Conservation (phyloP, 768 basidiomycete genomes). For the Goffeauzyma gilvescens region DNA sequence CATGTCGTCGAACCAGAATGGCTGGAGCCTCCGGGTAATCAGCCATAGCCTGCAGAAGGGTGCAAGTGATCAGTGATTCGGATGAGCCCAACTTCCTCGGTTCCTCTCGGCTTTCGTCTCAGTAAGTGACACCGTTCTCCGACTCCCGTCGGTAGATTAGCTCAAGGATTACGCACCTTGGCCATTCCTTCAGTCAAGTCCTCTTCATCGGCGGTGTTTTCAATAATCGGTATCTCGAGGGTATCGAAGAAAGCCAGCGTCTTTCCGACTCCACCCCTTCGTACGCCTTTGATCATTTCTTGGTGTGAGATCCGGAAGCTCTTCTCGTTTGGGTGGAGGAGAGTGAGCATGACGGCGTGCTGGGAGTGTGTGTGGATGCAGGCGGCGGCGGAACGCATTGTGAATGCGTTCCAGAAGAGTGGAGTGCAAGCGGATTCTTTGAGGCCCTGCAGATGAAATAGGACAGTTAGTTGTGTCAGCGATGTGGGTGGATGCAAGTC, state of each 20-base stretch:
- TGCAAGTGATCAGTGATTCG: not conserved
- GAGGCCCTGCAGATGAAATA: conserved; percentile 33
- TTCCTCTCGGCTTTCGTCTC: not conserved
- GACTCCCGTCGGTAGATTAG: not conserved
- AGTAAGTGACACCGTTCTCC: not conserved
- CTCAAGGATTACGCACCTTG: conserved; percentile 35
- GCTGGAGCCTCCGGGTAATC: conserved; percentile 61
- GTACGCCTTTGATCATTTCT: conserved; percentile 88
- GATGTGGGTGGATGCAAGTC: not conserved
- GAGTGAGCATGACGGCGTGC: conserved; percentile 62
- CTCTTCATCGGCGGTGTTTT: conserved; percentile 78
- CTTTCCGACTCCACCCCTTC: conserved; percentile 53
- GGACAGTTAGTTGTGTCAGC: not conserved
- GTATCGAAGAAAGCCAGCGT: conserved; percentile 69
- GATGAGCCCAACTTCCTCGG: not conserved
- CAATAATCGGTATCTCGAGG: conserved; percentile 67
- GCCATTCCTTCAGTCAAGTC: conserved; percentile 78
- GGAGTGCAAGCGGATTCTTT: conserved; percentile 80
- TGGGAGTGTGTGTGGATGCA: conserved; percentile 86
- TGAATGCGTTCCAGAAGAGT: conserved; percentile 81
- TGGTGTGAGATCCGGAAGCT: conserved; percentile 69
- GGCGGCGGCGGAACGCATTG: conserved; percentile 54
- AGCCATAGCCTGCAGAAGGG: conserved; percentile 42
- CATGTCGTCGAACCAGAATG: conserved; percentile 57
- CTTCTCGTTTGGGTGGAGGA: conserved; percentile 44